Conservation (phyloP, 1,284 basidiomycete genomes). For the Cutaneotrichosporon curvatum region DNA sequence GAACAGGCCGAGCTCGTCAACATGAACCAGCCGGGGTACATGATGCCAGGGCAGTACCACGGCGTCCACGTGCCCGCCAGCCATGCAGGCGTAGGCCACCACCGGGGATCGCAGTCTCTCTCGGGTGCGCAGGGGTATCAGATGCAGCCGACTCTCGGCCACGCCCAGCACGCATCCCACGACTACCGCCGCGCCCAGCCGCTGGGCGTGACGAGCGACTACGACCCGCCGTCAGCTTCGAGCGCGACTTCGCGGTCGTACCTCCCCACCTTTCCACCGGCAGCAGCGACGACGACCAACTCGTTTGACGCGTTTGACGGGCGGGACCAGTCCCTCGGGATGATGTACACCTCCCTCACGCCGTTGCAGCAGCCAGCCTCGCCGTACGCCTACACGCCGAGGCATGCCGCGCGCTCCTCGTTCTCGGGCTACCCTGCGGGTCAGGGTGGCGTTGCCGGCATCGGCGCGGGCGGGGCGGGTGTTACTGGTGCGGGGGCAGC, state of each 20-base stretch:
- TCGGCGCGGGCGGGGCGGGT: no score
- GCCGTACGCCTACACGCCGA: conserved; percentile 7
- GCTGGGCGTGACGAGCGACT: conserved; percentile 21
- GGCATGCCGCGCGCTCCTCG: conserved; percentile 31
- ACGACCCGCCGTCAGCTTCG: conserved; percentile 22
- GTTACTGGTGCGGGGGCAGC: no score
- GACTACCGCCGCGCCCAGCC: conserved; percentile 16
- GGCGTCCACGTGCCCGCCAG: conserved; percentile 5
- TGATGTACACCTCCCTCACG: conserved; percentile 44
- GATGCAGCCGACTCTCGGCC: conserved; percentile 38
- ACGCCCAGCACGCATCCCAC: conserved; percentile 12
- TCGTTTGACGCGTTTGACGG: conserved; percentile 40
- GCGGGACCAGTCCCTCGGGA: conserved; percentile 26
- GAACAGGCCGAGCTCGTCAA: conserved; percentile 82
- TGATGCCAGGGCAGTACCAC: conserved; percentile 38
- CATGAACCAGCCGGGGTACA: conserved; percentile 30
- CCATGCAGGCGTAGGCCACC: conserved; percentile 9
- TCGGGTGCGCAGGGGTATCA: conserved; percentile 28
- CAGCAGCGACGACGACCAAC: conserved; percentile 32
- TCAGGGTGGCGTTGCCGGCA: no score
- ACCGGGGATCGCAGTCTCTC: conserved; percentile 22
- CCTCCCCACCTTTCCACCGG: conserved; percentile 42
- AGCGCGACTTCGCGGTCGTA: conserved; percentile 15
- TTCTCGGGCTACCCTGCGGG: conserved; percentile 23
- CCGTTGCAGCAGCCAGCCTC: conserved; percentile 22